Conservation (phyloP, 805 yeast genomes). For the Schwanniomyces pseudopolymorphus region DNA sequence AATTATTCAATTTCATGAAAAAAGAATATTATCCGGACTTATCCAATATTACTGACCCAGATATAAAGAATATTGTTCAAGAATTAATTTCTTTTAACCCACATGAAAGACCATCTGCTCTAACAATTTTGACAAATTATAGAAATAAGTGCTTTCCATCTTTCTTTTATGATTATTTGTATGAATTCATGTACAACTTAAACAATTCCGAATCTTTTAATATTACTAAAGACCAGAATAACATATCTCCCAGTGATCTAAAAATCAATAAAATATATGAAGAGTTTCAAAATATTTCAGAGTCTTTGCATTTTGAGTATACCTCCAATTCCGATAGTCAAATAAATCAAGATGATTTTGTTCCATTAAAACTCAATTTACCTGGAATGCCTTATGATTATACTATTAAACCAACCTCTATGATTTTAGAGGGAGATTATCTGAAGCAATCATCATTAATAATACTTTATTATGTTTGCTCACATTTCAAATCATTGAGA, state of each 20-base stretch:
- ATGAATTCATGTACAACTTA: constrained; percentile 55
- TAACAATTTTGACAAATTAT: constrained; percentile 50
- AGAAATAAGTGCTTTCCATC: constrained; percentile 59
- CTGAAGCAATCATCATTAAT: constrained; percentile 55
- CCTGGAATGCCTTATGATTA: constrained; percentile 52
- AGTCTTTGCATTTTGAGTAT: constrained; percentile 24
- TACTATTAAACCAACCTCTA: constrained; percentile 36
- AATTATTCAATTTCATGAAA: constrained; percentile 76
- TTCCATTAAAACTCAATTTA: constrained; percentile 46
- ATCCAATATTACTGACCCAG: constrained; percentile 49
- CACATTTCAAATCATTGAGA: constrained; percentile 60
- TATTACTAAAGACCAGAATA: constrained; percentile 13
- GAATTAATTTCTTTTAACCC: constrained; percentile 71
- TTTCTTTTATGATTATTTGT: constrained; percentile 65
- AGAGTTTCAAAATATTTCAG: constrained; percentile 50
- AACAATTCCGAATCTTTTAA: constrained; percentile 21
- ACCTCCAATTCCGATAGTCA: background rate
- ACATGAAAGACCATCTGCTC: constrained; percentile 53
- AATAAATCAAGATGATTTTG: constrained; percentile 3
- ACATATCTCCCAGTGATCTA: constrained; percentile 32
- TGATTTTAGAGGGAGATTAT: constrained; percentile 11
- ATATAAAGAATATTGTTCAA: constrained; percentile 53
- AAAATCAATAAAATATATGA: constrained; percentile 59
- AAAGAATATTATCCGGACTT: constrained; percentile 67
- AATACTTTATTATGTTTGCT: constrained; percentile 54